Conservation (phyloP, 805 yeast genomes). For the Brettanomyces bruxellensis region DNA sequence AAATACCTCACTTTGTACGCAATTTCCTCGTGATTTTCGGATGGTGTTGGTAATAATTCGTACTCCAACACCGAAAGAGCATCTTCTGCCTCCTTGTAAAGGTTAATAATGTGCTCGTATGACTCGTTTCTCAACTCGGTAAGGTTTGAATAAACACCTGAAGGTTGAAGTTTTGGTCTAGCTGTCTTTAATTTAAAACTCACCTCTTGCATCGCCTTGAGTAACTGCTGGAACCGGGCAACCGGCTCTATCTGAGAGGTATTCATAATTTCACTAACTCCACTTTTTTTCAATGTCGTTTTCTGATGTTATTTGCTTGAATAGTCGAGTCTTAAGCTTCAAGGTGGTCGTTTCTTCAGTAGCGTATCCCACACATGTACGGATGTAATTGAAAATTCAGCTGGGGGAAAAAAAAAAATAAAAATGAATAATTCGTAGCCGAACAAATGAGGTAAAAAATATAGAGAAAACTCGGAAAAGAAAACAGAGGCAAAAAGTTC, state of each 20-base stretch:
- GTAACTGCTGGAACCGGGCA: not conserved
- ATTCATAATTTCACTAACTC: too few species aligned
- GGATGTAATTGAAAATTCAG: too few species aligned
- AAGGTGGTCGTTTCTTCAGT: too few species aligned
- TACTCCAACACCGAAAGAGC: constrained; percentile 8
- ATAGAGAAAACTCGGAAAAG: too few species aligned
- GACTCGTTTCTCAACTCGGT: not conserved
- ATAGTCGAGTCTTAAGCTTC: too few species aligned
- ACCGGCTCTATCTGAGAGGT: too few species aligned
- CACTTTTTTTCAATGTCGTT: too few species aligned
- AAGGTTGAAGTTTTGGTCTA: not conserved
- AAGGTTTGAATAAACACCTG: not conserved
- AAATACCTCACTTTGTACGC: constrained; percentile 9
- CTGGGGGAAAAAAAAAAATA: too few species aligned
- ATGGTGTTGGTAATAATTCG: constrained; percentile 5
- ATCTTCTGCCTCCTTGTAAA: constrained; percentile 13
- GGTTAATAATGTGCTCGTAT: constrained; percentile 9
- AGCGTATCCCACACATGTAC: too few species aligned
- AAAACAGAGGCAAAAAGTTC: not conserved
- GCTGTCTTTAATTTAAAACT: not conserved
- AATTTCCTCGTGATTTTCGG: constrained; percentile 1
- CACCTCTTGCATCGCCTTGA: not conserved
- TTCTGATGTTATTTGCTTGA: too few species aligned
- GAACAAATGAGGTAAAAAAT: too few species aligned
- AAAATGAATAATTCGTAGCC: too few species aligned